Conservation (phyloP, 371 early-diverging fungal genomes). For the Mortierella sp. region DNA sequence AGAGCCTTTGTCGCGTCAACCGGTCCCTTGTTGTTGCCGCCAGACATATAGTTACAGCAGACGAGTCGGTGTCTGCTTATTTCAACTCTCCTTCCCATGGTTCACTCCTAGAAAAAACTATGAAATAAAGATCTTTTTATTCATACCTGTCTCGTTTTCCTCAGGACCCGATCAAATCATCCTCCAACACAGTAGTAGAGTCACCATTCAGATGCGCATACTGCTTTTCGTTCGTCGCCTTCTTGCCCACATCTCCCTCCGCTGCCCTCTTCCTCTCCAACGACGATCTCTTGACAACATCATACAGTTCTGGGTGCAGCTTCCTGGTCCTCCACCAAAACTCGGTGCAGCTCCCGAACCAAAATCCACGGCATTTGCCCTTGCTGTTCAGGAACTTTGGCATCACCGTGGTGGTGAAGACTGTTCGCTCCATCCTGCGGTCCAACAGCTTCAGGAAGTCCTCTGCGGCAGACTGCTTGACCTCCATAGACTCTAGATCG, state of each 20-base stretch:
- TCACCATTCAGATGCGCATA: background rate
- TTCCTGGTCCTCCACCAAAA: slow-evolving; percentile 40
- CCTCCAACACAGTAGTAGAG: background rate
- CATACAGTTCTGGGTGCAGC: slow-evolving; percentile 29
- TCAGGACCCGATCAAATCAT: background rate
- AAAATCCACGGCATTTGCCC: slow-evolving; percentile 41
- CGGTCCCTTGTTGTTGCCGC: too few relatives aligned
- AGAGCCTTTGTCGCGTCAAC: too few relatives aligned
- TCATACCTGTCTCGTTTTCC: too few relatives aligned
- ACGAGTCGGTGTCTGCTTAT: too few relatives aligned
- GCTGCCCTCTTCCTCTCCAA: background rate
- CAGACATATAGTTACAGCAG: too few relatives aligned
- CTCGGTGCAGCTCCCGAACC: slow-evolving; percentile 37
- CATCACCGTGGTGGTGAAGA: slow-evolving; percentile 26
- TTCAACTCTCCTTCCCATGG: too few relatives aligned
- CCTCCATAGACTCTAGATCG: slow-evolving; percentile 30
- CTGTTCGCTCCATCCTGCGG: slow-evolving; percentile 22
- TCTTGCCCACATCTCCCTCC: background rate
- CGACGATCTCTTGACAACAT: slow-evolving; percentile 5
- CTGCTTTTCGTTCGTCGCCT: background rate
- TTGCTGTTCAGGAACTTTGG: slow-evolving; percentile 35
- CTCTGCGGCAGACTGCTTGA: slow-evolving; percentile 40
- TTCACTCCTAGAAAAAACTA: too few relatives aligned
- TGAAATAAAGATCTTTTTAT: too few relatives aligned
- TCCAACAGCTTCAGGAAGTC: slow-evolving; percentile 30